Evolutionary conservation across 768 basidiomycete species (phyloP), one percentile per base, ranked within the genome.

Genomic region (Hygrophoropsis aurantiaca): DNA sequence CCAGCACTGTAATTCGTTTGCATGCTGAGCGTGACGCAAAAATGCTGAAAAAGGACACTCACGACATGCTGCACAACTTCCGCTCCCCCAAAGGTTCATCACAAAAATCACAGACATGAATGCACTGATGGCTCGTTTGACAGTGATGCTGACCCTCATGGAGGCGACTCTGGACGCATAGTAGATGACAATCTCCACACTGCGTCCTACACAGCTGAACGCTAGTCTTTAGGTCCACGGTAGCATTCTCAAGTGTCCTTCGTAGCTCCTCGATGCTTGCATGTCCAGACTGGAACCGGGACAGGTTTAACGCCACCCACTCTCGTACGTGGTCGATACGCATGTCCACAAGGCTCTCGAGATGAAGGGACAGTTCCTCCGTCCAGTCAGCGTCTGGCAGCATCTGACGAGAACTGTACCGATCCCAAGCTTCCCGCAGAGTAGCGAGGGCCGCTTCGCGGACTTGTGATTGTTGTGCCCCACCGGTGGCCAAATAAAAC

Each of bases 131-230:
- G 18, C 62, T 52, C 0, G 83, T 79, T 23, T 61, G 59, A 48
- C 82, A 85, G 42, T 78, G 61, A 50, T 85, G 82, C 1, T 40
- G 46, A 5, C 62, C 61, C 5, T 71, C 70, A 48, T 85, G 84
- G 13, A 62, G 64, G 5, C 73, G 70, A 42, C 64, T 64, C 20
- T 64, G 70, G 6, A 82, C 42, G 49, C 84, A 85, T 18, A 63
- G 52, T 1, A 84, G 62, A 34, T 76, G 70, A 54, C 84, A 85
- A 3, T 46, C 46, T 2, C 52, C 51, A 51, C 84, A 85, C 40
- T 70, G 65, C 49, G 70, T 53, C 40, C 69, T 69, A 59, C 84
- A 85, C 2, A 82, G 58, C 47, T 79, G 72, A 1, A 78, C 60
- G 39, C 64, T 73, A 3, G 68, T 61, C 49, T 62, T 71, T 50